Base-by-base conservation (phyloP, 1,139 yeast genomes). In the Candida tropicalis region DNA sequence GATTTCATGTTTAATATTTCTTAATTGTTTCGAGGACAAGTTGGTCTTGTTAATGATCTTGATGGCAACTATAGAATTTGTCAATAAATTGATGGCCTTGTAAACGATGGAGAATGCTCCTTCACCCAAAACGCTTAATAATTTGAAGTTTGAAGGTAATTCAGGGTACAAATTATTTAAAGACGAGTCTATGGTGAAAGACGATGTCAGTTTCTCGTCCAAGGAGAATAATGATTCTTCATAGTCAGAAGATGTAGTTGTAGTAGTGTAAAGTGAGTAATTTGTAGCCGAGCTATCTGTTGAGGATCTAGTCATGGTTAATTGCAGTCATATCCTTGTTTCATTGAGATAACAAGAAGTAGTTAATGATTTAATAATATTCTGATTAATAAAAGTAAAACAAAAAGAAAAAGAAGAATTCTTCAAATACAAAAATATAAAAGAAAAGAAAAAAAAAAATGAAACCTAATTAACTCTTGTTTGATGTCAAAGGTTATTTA, bases 81-180 rank as follows among this genome's bases (percentile, higher is more conserved):
- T 39, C 2, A 24, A 11, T 4, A 60, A 47, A 55, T 84, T 82
- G 28, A 69, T 53, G 0, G 96, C 97, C 55, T 81, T 81, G 65
- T 83, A 90, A 5, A 91, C 98, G 18, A 81, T 77, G 3, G 96
- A 87, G 61, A 91, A 91, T 0, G 98, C 98, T 12, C 98, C 98
- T 60, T 87, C 93, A 1, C 91, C 91, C 10, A 85, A 54, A 3
- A 69, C 52, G 15, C 58, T 48, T 8, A 62, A 44, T 12, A 66
- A 44, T 38, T 56, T 50, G 42, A 54, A 65, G 11, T 62, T 48
- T 13, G 50, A 36, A 2, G 70, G 70, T 38, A 63, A 50, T 33
- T 60, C 58, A 3, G 62, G 60, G 35, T 55, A 60, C 31, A 54
- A 37, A 24, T 50, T 56, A 22, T 51, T 47, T n/a, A 52, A 42